Evolutionary conservation across 805 yeast species (phyloP), one percentile per base, ranked within the genome.

Genomic region (Kluyveromyces aestuarii): DNA sequence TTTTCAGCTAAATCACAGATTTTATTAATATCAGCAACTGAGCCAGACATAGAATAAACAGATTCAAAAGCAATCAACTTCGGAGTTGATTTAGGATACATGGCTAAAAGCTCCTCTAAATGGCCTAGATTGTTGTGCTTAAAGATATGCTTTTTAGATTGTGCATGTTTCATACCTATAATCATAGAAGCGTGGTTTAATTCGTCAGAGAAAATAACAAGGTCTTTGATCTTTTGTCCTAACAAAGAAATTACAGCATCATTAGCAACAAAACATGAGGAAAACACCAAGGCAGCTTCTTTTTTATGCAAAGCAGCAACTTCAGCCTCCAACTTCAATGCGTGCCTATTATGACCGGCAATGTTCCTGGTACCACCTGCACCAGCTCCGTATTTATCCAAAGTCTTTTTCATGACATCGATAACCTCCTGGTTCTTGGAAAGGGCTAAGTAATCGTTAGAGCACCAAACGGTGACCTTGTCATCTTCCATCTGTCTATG

Each of bases 311-410:
- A 77, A 40, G 88, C 81, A 18, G 99, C 98, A 45, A 88, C 63
- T 60, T 87, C 90, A 19, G 84, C 72, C 69, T 93, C 99, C 62
- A 93, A 77, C 56, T 75, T 76, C 62, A 93, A 80, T n/a, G 98
- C 95, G 59, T 85, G 91, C 50, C 72, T 68, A 68, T 93, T 93
- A 68, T 93, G 99, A 53, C 99, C 99, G 1, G 99, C 99, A 66
- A 93, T 93, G 71, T 93, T 93, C 63, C 99, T 79, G 44, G 99
- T 93, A 58, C 99, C 99, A 63, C 99, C 99, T 8, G 99, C 96
- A 59, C 99, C 99, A 5, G 96, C 85, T 60, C 99, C 99, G 66
- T 93, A 93, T 71, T 79, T 81, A 59, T 84, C 85, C 67, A 93
- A 75, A 16, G 95, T 82, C 44, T 73, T 65, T 58, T 84, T 83